Conservation (phyloP, 139 green algal species). For the Spirogloea muscicola region DNA sequence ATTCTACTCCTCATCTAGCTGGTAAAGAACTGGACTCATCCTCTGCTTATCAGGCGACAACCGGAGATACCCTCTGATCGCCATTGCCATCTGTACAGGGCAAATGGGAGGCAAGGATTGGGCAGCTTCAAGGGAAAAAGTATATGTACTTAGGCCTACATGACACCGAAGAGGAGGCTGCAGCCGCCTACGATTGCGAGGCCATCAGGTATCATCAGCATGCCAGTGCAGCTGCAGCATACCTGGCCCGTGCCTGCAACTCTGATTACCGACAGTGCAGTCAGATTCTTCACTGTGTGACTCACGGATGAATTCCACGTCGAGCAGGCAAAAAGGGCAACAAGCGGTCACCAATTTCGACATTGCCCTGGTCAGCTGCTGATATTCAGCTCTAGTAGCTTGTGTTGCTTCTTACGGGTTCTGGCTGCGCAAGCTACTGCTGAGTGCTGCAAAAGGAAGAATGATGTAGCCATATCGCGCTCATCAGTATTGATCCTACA, state of each 20-base stretch:
- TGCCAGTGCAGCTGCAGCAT: too few species aligned
- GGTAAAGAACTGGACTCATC: too few species aligned
- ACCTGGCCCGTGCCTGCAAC: too few species aligned
- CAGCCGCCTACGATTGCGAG: constrained; percentile 43
- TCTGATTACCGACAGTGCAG: too few species aligned
- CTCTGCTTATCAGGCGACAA: too few species aligned
- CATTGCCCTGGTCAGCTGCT: constrained; percentile 2
- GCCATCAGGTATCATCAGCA: constrained; percentile 47
- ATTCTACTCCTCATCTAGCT: too few species aligned
- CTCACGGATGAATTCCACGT: too few species aligned
- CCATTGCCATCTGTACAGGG: constrained; percentile 23
- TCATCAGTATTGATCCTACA: not conserved
- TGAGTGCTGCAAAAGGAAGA: not conserved
- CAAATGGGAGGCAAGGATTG: constrained; percentile 83
- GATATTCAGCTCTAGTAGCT: not conserved
- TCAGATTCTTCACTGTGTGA: too few species aligned
- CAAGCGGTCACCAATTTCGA: constrained; percentile 14
- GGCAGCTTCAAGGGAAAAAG: constrained; percentile 59
- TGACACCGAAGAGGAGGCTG: constrained; percentile 52
- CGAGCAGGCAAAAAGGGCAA: constrained; percentile 10
- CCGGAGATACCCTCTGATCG: not conserved
- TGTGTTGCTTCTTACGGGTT: not conserved
- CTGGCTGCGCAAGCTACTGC: not conserved
- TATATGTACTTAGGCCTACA: constrained; percentile 57
- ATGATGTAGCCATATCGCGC: not conserved